phyloP scores from a whole-genome alignment of 352 stramenopile genomes.

The Phytopythium boreale region DNA sequence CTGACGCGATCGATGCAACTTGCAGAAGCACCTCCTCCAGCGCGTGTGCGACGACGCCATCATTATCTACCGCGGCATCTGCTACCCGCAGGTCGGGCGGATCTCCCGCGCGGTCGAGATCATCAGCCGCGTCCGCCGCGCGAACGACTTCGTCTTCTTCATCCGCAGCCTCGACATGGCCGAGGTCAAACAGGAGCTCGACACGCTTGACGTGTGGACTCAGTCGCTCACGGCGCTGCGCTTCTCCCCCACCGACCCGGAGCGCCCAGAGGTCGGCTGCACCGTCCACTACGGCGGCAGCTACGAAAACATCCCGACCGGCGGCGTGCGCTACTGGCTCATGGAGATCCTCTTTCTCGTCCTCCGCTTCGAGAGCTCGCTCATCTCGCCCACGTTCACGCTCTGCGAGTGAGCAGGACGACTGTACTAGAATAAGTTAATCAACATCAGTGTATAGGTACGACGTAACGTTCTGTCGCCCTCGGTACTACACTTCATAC shows the following conservation, averaged over 20 bases:
- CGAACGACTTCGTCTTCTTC: conserved; percentile 44
- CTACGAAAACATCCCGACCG: conserved; percentile 36
- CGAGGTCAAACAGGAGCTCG: conserved; percentile 33
- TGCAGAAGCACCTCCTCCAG: conserved; percentile 43
- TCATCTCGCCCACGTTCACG: conserved; percentile 47
- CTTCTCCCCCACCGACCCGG: conserved; percentile 35
- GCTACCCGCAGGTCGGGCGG: conserved; percentile 32
- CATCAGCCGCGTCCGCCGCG: conserved; percentile 38
- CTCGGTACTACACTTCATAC: background rate
- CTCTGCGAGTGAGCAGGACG: conserved; percentile 13
- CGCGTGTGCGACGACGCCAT: conserved; percentile 41
- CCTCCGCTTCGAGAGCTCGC: conserved; percentile 46
- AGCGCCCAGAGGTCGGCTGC: conserved; percentile 25
- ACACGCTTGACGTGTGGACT: conserved; percentile 30
- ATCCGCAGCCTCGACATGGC: conserved; percentile 34
- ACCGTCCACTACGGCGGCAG: conserved; percentile 40
- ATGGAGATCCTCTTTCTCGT: conserved; percentile 57
- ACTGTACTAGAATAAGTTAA: conserved; percentile 4
- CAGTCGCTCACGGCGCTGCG: conserved; percentile 42
- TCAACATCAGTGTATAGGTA: background rate
- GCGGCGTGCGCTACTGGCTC: conserved; percentile 46
- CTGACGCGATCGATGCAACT: background rate
- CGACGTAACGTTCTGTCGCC: background rate
- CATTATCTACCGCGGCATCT: conserved; percentile 52
- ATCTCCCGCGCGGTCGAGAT: conserved; percentile 45